These are phyloP conservation scores for Aspergillus diversus DNA, from an alignment of 495 filamentous ascomycete species.

Conservation along the genomic window DNA sequence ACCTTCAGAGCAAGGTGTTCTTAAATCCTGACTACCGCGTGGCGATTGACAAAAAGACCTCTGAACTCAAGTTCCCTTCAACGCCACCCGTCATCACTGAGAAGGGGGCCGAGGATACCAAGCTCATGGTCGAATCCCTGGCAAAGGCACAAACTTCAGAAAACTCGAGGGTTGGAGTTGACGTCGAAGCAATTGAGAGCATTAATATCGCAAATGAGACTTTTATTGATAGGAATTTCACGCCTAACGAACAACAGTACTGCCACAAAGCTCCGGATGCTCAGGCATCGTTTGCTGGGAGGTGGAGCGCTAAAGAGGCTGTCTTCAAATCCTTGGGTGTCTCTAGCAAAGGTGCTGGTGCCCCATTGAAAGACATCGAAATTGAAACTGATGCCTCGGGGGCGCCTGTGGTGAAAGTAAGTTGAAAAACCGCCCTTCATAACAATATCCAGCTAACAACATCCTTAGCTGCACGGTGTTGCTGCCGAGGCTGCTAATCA, in stretches of 20 bases:
- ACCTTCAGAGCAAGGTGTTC: conserved; percentile 84
- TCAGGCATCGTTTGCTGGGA: conserved; percentile 85
- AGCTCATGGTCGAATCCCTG: conserved; percentile 75
- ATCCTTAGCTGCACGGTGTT: conserved; percentile 71
- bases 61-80: conserved; percentile 71
- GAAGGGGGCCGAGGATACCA: conserved; percentile 62
- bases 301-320: conserved; percentile 97
- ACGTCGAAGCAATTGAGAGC: conserved; percentile 82
- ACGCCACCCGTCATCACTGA: conserved; percentile 62
- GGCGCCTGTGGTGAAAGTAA: conserved; percentile 82
- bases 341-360: conserved; percentile 82
- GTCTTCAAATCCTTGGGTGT: conserved; percentile 98
- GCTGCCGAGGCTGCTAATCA: conserved; percentile 79
- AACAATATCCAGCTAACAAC: conserved; percentile 40
- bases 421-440: conserved; percentile 32
- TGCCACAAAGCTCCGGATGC: conserved; percentile 77
- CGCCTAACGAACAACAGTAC: conserved; percentile 76
- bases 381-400: conserved; percentile 79
- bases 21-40: conserved; percentile 95
- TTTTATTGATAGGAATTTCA: conserved; percentile 96
- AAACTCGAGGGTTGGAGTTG: conserved; percentile 87
- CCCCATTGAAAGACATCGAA: conserved; percentile 92
- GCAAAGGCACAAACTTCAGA: conserved; percentile 70
- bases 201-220: conserved; percentile 92
- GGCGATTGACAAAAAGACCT: conserved; percentile 77